phyloP scores from a whole-genome alignment of 108 stramenopile species.

The Cyclotella baltica region DNA sequence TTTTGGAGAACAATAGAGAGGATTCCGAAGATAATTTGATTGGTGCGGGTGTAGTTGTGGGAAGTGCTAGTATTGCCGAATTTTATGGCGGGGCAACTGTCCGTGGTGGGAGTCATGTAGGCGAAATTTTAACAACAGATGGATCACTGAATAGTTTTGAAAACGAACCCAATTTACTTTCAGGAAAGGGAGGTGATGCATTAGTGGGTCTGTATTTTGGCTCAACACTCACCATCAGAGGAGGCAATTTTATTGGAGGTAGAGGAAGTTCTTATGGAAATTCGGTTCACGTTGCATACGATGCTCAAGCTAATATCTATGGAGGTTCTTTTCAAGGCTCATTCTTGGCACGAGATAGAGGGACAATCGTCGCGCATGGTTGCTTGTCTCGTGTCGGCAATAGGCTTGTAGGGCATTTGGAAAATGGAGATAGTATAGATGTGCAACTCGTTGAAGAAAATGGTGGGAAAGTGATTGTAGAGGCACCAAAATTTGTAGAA shows the following conservation, averaged over 20 bases:
- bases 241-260: slow-evolving; percentile 33
- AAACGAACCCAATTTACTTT: not conserved
- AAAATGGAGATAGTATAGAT: slow-evolving; percentile 22
- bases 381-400: slow-evolving; percentile 23
- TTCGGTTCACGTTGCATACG: slow-evolving; percentile 18
- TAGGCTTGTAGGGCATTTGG: slow-evolving; percentile 28
- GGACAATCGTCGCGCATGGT: slow-evolving; percentile 19
- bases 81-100: slow-evolving; percentile 27
- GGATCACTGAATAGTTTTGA: not conserved
- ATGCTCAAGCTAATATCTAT: slow-evolving; percentile 19
- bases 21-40: not conserved
- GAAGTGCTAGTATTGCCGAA: slow-evolving; percentile 17
- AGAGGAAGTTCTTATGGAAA: slow-evolving; percentile 19
- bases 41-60: slow-evolving; percentile 29
- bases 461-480: slow-evolving; percentile 18
- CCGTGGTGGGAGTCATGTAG: slow-evolving; percentile 23
- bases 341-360: slow-evolving; percentile 28
- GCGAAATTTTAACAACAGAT: not conserved
- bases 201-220: slow-evolving; percentile 20
- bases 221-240: slow-evolving; percentile 21
- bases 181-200: slow-evolving; percentile 27
- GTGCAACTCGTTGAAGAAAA: slow-evolving; percentile 23
- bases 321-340: slow-evolving; percentile 24
- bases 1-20: not conserved
- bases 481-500: not conserved